A percentile compares a stretch with the other conserved stretches of the same genome.
phyloP scores from a whole-genome alignment of 2,329 filamentous ascomycete genomes.

The Chrysoporthe puriensis region DNA sequence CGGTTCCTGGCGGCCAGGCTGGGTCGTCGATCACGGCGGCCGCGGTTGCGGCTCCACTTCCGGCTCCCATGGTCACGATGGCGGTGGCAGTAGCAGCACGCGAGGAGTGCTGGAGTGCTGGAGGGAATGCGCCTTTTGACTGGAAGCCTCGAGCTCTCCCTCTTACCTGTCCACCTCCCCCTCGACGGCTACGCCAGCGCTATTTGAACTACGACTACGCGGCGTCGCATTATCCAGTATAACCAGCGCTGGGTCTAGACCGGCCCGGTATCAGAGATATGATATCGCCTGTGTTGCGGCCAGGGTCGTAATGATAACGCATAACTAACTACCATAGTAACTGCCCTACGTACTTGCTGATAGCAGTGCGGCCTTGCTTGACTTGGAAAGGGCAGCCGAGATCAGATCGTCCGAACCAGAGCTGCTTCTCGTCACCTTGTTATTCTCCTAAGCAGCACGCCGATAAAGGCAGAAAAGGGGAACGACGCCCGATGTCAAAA shows the following conservation, averaged over 20 bases:
- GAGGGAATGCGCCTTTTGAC: neutral
- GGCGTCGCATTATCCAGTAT: neutral
- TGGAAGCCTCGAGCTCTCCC: neutral
- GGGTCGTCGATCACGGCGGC: conserved; percentile 16
- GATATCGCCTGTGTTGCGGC: neutral
- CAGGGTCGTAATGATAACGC: conserved; percentile 15
- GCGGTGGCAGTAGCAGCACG: neutral
- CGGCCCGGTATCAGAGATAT: conserved; percentile 7
- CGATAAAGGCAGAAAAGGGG: neutral
- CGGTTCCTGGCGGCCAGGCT: conserved; percentile 28
- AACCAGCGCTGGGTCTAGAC: neutral
- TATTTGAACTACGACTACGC: neutral
- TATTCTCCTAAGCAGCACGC: no score
- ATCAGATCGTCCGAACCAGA: neutral
- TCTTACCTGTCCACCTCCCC: neutral
- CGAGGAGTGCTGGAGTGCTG: neutral
- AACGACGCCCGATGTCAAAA: neutral
- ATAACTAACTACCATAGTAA: no score
- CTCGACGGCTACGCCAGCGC: neutral
- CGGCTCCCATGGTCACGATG: conserved; percentile 10
- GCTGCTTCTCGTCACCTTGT: no score
- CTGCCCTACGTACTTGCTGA: neutral
- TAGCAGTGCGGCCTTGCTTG: neutral
- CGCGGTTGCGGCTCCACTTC: neutral
- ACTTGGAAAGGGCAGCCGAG: neutral